Percentiles rank a stretch among this genome's conserved stretches.
Conservation (phyloP, 2,329 filamentous ascomycete genomes). For the Exophiala spinifera region DNA sequence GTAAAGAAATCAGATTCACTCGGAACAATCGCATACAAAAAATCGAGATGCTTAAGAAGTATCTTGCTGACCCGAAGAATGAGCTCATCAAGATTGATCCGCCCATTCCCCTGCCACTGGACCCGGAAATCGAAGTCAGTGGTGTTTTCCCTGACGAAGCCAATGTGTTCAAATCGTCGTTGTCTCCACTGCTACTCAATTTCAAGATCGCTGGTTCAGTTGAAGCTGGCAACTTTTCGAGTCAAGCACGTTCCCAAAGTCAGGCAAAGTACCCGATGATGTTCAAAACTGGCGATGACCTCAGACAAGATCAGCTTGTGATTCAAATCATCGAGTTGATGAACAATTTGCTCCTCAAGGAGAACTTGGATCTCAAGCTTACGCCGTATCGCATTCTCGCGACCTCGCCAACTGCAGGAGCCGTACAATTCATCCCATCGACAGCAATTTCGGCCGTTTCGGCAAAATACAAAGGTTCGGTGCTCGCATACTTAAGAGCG, state of each 20-base stretch:
- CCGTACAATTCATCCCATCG: slow-evolving; percentile 89
- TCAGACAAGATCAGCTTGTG: slow-evolving; percentile 94
- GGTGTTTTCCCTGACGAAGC: slow-evolving; percentile 81
- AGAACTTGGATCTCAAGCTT: slow-evolving; percentile 91
- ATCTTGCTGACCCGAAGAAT: slow-evolving; percentile 83
- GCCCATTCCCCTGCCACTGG: slow-evolving; percentile 80
- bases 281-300: slow-evolving; percentile 95
- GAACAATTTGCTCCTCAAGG: slow-evolving; percentile 91
- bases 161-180: slow-evolving; percentile 90
- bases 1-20: slow-evolving; percentile 79
- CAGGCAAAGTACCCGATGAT: slow-evolving; percentile 84
- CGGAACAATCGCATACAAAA: slow-evolving; percentile 76
- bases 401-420: slow-evolving; percentile 82
- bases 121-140: slow-evolving; percentile 75
- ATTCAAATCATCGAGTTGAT: slow-evolving; percentile 97
- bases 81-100: slow-evolving; percentile 80
- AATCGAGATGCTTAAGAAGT: slow-evolving; percentile 78
- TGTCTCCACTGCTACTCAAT: slow-evolving; percentile 85
- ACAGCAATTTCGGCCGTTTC: slow-evolving; percentile 79
- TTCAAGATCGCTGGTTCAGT: slow-evolving; percentile 67
- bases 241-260: slow-evolving; percentile 14
- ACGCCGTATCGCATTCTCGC: slow-evolving; percentile 96
- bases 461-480: slow-evolving; percentile 73
- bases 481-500: slow-evolving; percentile 77
- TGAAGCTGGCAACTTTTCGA: slow-evolving; percentile 5